These are phyloP conservation scores for Globisporangium apiculatum DNA, from an alignment of 352 stramenopile species.

Conservation along the genomic window DNA sequence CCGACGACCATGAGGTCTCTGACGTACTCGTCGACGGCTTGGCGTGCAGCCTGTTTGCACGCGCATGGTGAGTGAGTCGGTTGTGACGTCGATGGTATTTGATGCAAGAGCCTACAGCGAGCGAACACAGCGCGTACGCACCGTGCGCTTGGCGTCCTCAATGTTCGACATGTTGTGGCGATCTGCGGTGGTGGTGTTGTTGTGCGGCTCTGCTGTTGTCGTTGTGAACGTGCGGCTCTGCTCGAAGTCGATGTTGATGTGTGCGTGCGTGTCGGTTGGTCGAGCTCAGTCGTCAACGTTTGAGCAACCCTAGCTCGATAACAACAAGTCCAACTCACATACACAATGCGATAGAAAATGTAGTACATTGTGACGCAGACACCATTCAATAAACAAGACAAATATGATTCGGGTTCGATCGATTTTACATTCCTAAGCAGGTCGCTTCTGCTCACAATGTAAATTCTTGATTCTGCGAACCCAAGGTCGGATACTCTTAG, in stretches of 20 bases:
- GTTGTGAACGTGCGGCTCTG: not conserved
- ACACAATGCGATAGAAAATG: too few relatives aligned
- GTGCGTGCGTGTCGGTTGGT: not conserved
- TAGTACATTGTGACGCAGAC: too few relatives aligned
- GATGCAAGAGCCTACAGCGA: too few relatives aligned
- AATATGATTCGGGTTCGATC: too few relatives aligned
- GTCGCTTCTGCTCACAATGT: too few relatives aligned
- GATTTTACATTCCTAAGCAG: too few relatives aligned
- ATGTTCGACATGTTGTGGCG: slow-evolving; percentile 20
- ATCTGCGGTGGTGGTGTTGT: not conserved
- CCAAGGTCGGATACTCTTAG: too few relatives aligned
- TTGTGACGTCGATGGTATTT: too few relatives aligned
- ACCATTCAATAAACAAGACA: too few relatives aligned
- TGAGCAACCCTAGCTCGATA: too few relatives aligned
- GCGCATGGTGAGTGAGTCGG: not conserved
- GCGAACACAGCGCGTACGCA: slow-evolving; percentile 14
- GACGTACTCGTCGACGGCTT: slow-evolving; percentile 91
- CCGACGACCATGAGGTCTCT: slow-evolving; percentile 94
- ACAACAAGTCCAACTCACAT: too few relatives aligned
- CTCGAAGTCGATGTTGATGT: not conserved
- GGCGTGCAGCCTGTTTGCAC: slow-evolving; percentile 48
- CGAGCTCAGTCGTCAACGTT: not conserved
- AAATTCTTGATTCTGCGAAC: too few relatives aligned
- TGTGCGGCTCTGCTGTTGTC: slow-evolving; percentile 11
- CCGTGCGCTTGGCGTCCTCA: slow-evolving; percentile 71